Conservation (phyloP, 371 early-diverging fungal species). For the Coemansia sp. region DNA sequence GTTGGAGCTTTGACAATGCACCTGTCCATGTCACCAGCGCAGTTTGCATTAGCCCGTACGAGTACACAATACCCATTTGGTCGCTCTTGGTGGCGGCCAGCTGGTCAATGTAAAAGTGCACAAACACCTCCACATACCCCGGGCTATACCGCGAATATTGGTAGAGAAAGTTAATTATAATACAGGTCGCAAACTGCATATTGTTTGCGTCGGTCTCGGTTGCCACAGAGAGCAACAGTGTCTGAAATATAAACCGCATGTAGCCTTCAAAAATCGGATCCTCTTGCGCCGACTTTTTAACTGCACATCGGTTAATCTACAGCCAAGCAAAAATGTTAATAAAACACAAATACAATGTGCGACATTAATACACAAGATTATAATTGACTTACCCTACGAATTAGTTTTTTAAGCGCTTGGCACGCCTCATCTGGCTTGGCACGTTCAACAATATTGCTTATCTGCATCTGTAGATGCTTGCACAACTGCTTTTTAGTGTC, state of each 20-base stretch:
- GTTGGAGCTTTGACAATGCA: constrained; percentile 1
- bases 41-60: constrained; percentile 29
- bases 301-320: constrained; percentile 27
- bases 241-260: constrained; percentile 16
- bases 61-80: constrained; percentile 11
- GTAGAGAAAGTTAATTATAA: constrained; percentile 23
- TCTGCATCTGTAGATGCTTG: background rate
- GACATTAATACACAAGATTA: background rate
- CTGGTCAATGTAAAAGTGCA: constrained; percentile 25
- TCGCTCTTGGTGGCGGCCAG: constrained; percentile 18
- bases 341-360: background rate
- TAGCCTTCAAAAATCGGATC: constrained; percentile 19
- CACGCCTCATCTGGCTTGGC: background rate
- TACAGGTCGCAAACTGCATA: constrained; percentile 25
- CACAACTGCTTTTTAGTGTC: background rate
- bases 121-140: constrained; percentile 20
- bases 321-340: background rate
- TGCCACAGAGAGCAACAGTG: constrained; percentile 25
- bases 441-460: background rate
- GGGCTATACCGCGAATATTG: constrained; percentile 34
- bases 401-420: background rate
- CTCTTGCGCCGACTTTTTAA: background rate
- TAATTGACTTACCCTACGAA: background rate
- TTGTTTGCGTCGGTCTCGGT: constrained; percentile 21
- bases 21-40: constrained; percentile 34